Conservation (phyloP, 1,284 basidiomycete genomes). For the Pseudozyma tsukubaensis region DNA sequence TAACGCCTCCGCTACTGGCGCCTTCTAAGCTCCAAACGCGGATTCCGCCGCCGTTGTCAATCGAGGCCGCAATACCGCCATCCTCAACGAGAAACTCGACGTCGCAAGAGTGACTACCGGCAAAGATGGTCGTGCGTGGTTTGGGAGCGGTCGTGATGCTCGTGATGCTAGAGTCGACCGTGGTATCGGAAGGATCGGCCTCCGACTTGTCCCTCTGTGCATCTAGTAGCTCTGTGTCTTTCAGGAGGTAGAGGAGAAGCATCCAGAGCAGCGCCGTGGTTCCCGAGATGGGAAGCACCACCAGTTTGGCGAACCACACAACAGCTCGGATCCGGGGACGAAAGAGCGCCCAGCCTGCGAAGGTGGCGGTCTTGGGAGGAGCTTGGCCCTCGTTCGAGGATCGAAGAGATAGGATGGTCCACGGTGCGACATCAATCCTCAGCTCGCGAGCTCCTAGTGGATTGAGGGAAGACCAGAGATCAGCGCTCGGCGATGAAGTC, state of each 20-base stretch:
- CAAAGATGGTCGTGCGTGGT: conserved; percentile 77
- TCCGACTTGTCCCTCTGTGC: conserved; percentile 76
- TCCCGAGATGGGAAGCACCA: conserved; percentile 83
- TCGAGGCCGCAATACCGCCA: conserved; percentile 77
- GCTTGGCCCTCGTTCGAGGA: conserved; percentile 56
- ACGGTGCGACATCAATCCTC: conserved; percentile 83
- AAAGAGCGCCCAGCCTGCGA: conserved; percentile 62
- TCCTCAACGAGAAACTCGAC: conserved; percentile 82
- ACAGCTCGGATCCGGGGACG: conserved; percentile 71
- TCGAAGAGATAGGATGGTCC: conserved; percentile 79
- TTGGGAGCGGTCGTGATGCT: conserved; percentile 29
- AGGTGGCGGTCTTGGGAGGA: conserved; percentile 68
- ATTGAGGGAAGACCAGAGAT: conserved; percentile 83
- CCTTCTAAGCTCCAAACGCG: conserved; percentile 22
- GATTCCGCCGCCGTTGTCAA: conserved; percentile 76
- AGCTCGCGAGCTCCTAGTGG: conserved; percentile 77
- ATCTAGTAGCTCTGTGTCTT: conserved; percentile 89
- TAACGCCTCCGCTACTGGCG: not conserved
- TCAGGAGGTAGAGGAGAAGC: conserved; percentile 87
- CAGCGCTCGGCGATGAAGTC: conserved; percentile 65
- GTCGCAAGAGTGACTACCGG: conserved; percentile 81
- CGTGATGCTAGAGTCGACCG: conserved; percentile 62
- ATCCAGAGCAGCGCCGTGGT: conserved; percentile 82
- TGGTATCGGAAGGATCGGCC: conserved; percentile 30
- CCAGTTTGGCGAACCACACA: conserved; percentile 81